phyloP scores from a whole-genome alignment of 1,284 basidiomycete species.

The Ganoderma leucocontextum region DNA sequence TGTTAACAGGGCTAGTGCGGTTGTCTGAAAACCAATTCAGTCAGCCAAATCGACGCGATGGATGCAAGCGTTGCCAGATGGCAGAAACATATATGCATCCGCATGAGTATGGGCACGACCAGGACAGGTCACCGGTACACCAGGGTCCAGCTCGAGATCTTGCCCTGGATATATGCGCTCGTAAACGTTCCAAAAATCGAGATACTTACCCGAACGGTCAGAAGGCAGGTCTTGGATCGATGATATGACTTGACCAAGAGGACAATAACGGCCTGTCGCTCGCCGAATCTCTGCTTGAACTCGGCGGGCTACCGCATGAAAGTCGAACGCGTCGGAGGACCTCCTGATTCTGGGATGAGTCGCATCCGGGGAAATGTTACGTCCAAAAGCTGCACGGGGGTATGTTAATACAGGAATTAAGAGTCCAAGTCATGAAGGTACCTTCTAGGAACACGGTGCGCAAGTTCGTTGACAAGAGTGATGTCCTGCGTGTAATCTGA shows the following conservation, averaged over 20 bases:
- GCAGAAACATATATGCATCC: neutral
- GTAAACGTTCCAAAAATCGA: neutral
- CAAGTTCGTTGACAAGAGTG: conserved; percentile 24
- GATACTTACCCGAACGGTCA: conserved; percentile 3
- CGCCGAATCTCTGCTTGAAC: conserved; percentile 27
- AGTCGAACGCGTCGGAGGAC: neutral
- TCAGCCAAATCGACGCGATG: neutral
- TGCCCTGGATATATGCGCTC: conserved; percentile 2
- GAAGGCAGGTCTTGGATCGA: conserved; percentile 23
- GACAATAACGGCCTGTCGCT: conserved; percentile 26
- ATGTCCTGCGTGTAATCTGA: conserved; percentile 17
- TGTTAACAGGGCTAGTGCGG: neutral
- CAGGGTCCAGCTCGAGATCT: too few species aligned
- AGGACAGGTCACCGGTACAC: neutral
- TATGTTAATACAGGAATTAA: neutral
- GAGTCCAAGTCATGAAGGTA: neutral
- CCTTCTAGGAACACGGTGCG: conserved; percentile 25
- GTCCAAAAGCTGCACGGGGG: conserved; percentile 15
- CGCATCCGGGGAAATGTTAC: neutral
- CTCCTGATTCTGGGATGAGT: neutral
- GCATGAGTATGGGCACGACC: neutral
- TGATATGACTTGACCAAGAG: conserved; percentile 23
- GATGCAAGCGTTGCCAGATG: neutral
- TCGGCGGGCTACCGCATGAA: conserved; percentile 24
- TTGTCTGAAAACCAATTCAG: neutral